Evolutionary conservation across 2,329 filamentous ascomycete genomes (phyloP).

Genomic region (Penicillium rolfsii): DNA sequence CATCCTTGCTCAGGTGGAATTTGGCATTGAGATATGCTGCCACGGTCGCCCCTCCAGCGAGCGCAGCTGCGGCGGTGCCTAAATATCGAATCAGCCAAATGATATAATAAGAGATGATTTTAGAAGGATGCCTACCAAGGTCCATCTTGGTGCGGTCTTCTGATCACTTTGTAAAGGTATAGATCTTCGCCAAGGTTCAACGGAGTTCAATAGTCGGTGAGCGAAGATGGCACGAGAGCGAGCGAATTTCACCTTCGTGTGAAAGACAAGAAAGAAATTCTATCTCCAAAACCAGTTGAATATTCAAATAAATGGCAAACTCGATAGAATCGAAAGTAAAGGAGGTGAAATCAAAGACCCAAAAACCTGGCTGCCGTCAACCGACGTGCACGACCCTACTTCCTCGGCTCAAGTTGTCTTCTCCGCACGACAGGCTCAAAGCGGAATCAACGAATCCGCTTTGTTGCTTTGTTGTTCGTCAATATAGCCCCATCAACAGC

Average conservation of each 20-base stretch:
- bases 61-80: conserved; percentile 33
- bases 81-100: no score
- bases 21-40: conserved; percentile 61
- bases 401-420: conserved; percentile 7
- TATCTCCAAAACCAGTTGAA: not conserved
- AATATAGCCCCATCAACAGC: not conserved
- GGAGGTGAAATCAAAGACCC: not conserved
- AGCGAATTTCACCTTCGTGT: no score
- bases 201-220: not conserved
- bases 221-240: not conserved
- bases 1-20: conserved; percentile 67
- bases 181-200: not conserved
- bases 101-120: no score
- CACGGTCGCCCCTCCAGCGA: conserved; percentile 33
- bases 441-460: conserved; percentile 8
- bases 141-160: conserved; percentile 13
- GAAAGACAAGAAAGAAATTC: not conserved
- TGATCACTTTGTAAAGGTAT: not conserved
- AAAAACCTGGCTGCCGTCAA: conserved; percentile 3
- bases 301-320: not conserved
- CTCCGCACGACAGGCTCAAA: conserved; percentile 7
- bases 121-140: conserved; percentile 9
- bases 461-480: not conserved
- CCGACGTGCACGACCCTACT: not conserved
- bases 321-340: not conserved